Conservation (phyloP, 192 early-diverging fungal species). For the Coemansia sp. region DNA sequence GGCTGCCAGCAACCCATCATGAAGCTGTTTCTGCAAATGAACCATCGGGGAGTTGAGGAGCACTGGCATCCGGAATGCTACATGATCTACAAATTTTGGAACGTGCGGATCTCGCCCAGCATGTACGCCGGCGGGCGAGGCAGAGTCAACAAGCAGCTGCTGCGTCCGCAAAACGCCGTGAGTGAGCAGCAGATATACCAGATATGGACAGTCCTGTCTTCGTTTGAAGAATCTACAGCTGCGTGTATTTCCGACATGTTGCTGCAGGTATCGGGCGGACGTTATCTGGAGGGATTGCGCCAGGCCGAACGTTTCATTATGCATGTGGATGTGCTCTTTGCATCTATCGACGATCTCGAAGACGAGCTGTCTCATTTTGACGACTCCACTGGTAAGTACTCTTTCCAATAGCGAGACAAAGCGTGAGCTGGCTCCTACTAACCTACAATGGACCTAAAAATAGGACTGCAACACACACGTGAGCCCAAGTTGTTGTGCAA, state of each 20-base stretch:
- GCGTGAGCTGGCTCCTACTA: not conserved
- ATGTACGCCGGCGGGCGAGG: conserved; percentile 49
- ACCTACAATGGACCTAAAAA: not conserved
- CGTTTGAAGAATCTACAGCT: conserved; percentile 95
- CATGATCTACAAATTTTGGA: conserved; percentile 93
- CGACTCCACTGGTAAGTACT: conserved; percentile 57
- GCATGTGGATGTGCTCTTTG: conserved; percentile 90
- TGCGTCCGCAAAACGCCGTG: conserved; percentile 43
- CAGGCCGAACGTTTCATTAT: conserved; percentile 83
- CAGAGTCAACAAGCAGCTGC: conserved; percentile 51
- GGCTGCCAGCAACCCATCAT: conserved; percentile 94
- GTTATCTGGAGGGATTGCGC: conserved; percentile 75
- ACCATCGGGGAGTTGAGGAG: conserved; percentile 66
- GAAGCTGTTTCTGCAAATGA: conserved; percentile 95
- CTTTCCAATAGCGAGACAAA: not conserved
- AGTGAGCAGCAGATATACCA: conserved; percentile 83
- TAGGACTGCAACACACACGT: conserved; percentile 68
- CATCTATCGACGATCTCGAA: conserved; percentile 85
- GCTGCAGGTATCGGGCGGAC: conserved; percentile 81
- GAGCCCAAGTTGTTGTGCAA: conserved; percentile 97
- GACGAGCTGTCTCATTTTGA: conserved; percentile 62
- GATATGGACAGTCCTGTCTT: conserved; percentile 88
- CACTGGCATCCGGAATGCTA: conserved; percentile 99
- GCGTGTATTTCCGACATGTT: conserved; percentile 96
- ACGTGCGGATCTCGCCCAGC: conserved; percentile 49